These are phyloP conservation scores for Fraxinus americana DNA, from an alignment of 257 asterid species.

Conservation along the genomic window DNA sequence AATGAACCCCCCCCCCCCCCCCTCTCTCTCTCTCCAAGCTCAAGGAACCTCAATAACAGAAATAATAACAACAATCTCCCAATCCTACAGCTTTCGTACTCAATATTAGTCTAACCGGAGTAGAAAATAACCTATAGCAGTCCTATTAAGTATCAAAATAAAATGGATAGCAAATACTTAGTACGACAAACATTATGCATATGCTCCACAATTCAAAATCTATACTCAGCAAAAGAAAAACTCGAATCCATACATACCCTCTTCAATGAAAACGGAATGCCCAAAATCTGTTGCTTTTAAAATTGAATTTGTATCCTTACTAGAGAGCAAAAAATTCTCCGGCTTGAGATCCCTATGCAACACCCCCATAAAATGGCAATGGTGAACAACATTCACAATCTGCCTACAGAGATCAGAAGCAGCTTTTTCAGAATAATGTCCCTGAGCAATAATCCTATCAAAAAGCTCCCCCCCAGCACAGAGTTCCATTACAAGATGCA, in stretches of 20 bases:
- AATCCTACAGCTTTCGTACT: too few species aligned
- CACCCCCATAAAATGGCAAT: constrained; percentile 82
- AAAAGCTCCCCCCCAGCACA: constrained; percentile 74
- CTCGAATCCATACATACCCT: constrained; percentile 39
- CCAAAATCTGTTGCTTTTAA: constrained; percentile 76
- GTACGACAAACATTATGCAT: too few species aligned
- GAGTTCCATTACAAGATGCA: constrained; percentile 69
- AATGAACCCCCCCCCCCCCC: too few species aligned
- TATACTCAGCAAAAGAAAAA: not conserved
- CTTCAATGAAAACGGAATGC: constrained; percentile 68
- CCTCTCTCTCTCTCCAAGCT: too few species aligned
- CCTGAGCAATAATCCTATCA: constrained; percentile 66
- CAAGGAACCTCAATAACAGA: too few species aligned
- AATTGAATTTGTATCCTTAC: constrained; percentile 54
- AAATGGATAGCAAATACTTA: too few species aligned
- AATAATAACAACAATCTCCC: too few species aligned
- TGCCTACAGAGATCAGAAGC: constrained; percentile 68
- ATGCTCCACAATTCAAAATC: too few species aligned
- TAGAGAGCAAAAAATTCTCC: constrained; percentile 67
- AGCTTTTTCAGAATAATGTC: constrained; percentile 64
- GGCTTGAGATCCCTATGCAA: constrained; percentile 80
- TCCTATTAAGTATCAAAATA: too few species aligned
- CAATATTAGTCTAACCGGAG: too few species aligned
- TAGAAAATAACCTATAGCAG: too few species aligned
- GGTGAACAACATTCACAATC: constrained; percentile 72